Evolutionary conservation across 73 alveolate genomes (phyloP).

Genomic region (Paramecium sexaurelia): DNA sequence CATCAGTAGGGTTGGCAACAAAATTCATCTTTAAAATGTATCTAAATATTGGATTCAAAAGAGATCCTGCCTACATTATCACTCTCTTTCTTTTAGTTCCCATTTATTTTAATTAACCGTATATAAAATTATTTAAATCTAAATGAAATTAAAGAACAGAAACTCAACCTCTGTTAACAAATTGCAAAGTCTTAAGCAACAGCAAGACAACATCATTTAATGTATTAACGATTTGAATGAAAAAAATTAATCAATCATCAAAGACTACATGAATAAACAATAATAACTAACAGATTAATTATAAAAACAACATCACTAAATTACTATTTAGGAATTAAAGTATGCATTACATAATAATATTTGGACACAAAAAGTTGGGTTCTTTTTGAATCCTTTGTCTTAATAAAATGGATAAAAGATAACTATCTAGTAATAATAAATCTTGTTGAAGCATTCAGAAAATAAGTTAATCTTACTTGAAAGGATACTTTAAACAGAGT

Average conservation of each 20-base stretch:
- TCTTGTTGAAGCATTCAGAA: background rate
- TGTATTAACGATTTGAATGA: background rate
- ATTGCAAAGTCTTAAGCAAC: background rate
- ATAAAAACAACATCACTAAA: background rate
- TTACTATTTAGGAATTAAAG: background rate
- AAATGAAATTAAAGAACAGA: background rate
- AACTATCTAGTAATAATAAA: background rate
- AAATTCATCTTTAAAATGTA: background rate
- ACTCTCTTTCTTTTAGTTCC: conserved; percentile 53
- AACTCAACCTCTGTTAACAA: background rate
- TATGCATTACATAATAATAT: background rate
- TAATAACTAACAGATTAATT: background rate
- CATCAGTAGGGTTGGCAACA: conserved; percentile 35
- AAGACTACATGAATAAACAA: background rate
- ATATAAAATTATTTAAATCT: background rate
- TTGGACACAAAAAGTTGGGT: background rate
- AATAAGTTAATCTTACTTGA: background rate
- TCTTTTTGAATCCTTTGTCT: background rate
- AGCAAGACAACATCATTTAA: background rate
- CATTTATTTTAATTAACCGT: conserved; percentile 37
- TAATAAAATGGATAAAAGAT: background rate
- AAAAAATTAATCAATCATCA: background rate
- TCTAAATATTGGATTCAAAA: conserved; percentile 1
- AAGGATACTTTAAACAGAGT: background rate
- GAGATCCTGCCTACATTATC: conserved; percentile 42